Percentiles rank a stretch among this genome's conserved stretches.
Evolutionary conservation across 108 stramenopile genomes (phyloP).

Genomic region (Skeletonema menzelii): DNA sequence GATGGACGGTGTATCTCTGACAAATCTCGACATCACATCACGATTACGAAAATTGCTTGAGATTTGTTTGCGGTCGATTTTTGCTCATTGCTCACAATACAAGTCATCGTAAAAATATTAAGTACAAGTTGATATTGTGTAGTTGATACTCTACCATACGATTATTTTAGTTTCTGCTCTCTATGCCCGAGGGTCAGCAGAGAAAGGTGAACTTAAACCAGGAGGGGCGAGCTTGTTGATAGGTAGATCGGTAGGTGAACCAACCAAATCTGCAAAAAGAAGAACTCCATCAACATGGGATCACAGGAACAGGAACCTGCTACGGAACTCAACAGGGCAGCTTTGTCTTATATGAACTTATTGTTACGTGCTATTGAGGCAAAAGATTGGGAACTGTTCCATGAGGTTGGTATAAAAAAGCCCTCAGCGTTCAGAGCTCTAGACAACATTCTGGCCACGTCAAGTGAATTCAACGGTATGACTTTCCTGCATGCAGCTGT

Average conservation of each 20-base stretch:
- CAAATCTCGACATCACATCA: background rate
- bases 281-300: background rate
- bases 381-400: constrained; percentile 11
- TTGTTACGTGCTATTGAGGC: constrained; percentile 9
- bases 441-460: constrained; percentile 10
- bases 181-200: too few relatives aligned
- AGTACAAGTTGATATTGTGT: too few relatives aligned
- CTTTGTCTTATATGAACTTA: constrained; percentile 3
- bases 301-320: background rate
- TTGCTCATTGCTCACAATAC: too few relatives aligned
- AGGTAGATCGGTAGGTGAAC: too few relatives aligned
- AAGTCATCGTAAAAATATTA: too few relatives aligned
- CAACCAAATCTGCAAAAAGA: too few relatives aligned
- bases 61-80: too few relatives aligned
- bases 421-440: constrained; percentile 24
- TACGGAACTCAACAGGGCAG: background rate
- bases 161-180: too few relatives aligned
- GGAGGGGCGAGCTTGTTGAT: too few relatives aligned
- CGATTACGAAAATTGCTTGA: background rate
- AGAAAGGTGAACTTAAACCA: too few relatives aligned
- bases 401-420: background rate
- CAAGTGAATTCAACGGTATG: constrained; percentile 39
- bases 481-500: constrained; percentile 34
- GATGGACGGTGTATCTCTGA: too few relatives aligned
- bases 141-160: too few relatives aligned